Evolutionary conservation across 192 early-diverging fungal species (phyloP), one percentile per base, ranked within the genome.

Genomic region (Gryganskiella cystojenkinii): DNA sequence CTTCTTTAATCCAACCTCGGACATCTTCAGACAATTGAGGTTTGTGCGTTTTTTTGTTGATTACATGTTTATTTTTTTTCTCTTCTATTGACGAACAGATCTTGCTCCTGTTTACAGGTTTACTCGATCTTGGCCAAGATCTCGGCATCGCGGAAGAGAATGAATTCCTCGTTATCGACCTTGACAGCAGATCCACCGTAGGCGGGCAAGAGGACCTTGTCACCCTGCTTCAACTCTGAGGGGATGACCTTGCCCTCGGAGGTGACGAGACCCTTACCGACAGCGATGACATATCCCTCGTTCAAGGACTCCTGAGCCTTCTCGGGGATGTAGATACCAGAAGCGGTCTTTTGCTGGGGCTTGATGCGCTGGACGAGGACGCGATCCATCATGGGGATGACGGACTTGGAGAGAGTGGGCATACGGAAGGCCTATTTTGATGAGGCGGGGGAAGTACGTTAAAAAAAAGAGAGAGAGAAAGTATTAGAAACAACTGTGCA

Each of bases 311-410:
- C 96, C 67, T 96, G 93, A 19, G 96, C 92, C 88, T 97, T 97
- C 81, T 99, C 95, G 40, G 98, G 98, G 47, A 99, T 95, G 82
- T 92, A 93, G 66, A 99, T 87, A 70, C 98, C 98, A 8, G 91
- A 84, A 46, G 95, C 92, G 42, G 98, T 99, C 84, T 95, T 89
- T 85, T 93, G 89, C 42, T 85, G 83, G 43, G 96, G 91, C 88
- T 99, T 98, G 81, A 98, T 79, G 64, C 95, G 93, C 86, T 98
- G 91, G 67, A 98, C 87, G 34, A 99, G 91, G 56, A 98, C 95
- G 61, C 98, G 93, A 90, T 98, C 97, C 67, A 98, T 92, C 71
- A 99, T 91, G 55, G 98, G 98, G 53, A 98, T 86, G 79, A 99
- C 92, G 70, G 90, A 87, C 88, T 94, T 95, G n/a, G 64, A 55